Percentiles rank a stretch among this genome's conserved stretches.
Evolutionary conservation across 2,329 filamentous ascomycete genomes (phyloP).

Genomic region (Coniella vitis): DNA sequence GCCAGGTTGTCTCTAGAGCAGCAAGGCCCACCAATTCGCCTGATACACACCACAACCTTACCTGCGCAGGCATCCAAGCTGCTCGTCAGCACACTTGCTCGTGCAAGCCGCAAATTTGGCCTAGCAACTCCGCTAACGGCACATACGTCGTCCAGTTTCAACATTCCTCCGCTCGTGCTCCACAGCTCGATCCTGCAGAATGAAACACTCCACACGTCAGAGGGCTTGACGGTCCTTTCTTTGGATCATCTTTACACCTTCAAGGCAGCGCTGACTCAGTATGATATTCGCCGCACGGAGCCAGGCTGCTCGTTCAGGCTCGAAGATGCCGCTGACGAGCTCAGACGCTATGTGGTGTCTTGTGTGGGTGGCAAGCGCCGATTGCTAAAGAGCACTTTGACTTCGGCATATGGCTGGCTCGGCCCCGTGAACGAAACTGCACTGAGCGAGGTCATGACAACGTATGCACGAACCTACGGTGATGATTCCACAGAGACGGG

Average conservation of each 20-base stretch:
- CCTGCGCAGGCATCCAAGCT: conserved; percentile 40
- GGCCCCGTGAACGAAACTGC: conserved; percentile 40
- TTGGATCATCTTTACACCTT: conserved; percentile 60
- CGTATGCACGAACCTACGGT: conserved; percentile 52
- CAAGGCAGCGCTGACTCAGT: conserved; percentile 52
- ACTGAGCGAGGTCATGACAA: conserved; percentile 46
- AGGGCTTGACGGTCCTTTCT: conserved; percentile 52
- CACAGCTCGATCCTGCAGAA: conserved; percentile 52
- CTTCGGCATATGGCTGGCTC: conserved; percentile 52
- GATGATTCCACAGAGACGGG: conserved; percentile 43
- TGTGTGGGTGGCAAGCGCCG: conserved; percentile 35
- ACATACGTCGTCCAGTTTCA: conserved; percentile 30
- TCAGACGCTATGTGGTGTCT: conserved; percentile 52
- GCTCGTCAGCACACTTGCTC: conserved; percentile 41
- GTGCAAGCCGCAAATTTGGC: conserved; percentile 35
- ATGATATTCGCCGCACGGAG: conserved; percentile 35
- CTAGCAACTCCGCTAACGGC: conserved; percentile 3
- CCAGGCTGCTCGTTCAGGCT: conserved; percentile 35
- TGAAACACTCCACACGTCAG: conserved; percentile 52
- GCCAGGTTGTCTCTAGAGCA: conserved; percentile 20
- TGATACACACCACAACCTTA: conserved; percentile 42
- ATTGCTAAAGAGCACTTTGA: conserved; percentile 44
- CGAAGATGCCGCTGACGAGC: conserved; percentile 56
- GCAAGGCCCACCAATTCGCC: conserved; percentile 40
- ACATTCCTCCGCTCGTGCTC: conserved; percentile 45